Evolutionary conservation across 129 eudicot species (phyloP).

Genomic region (Silybum marianum): DNA sequence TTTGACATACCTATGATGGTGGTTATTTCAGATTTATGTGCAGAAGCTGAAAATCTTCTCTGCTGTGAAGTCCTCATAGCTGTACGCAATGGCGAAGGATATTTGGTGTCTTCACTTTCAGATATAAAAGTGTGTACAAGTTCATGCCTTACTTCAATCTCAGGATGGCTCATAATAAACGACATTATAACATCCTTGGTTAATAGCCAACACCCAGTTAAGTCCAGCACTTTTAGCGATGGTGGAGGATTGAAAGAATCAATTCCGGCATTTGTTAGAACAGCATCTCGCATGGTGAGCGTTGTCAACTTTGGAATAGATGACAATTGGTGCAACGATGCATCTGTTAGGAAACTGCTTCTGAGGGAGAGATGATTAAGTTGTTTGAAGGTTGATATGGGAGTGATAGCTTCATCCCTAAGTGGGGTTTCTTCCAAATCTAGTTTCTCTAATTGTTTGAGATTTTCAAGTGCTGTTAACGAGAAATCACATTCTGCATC

Average conservation of each 20-base stretch:
- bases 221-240: conserved; percentile 55
- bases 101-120: conserved; percentile 24
- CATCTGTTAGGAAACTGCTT: conserved; percentile 65
- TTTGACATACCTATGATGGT: conserved; percentile 50
- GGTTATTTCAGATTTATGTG: conserved; percentile 34
- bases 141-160: conserved; percentile 68
- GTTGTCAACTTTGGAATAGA: conserved; percentile 42
- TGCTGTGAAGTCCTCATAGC: no score
- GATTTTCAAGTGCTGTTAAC: conserved; percentile 54
- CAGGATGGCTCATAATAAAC: conserved; percentile 55
- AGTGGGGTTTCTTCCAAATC: conserved; percentile 63
- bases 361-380: conserved; percentile 63
- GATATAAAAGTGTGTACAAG: conserved; percentile 27
- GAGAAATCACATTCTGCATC: conserved; percentile 53
- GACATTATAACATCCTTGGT: conserved; percentile 52
- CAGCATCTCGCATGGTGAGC: conserved; percentile 65
- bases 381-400: conserved; percentile 47
- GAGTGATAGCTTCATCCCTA: conserved; percentile 54
- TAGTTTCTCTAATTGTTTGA: conserved; percentile 57
- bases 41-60: conserved; percentile 36
- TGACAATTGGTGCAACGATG: conserved; percentile 51
- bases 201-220: conserved; percentile 90
- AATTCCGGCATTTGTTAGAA: conserved; percentile 67
- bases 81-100: conserved; percentile 32
- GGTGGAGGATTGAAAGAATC: conserved; percentile 60